Evolutionary conservation across 495 filamentous ascomycete genomes (phyloP), one percentile per base, ranked within the genome.

Genomic region (Annulohypoxylon moriforme): DNA sequence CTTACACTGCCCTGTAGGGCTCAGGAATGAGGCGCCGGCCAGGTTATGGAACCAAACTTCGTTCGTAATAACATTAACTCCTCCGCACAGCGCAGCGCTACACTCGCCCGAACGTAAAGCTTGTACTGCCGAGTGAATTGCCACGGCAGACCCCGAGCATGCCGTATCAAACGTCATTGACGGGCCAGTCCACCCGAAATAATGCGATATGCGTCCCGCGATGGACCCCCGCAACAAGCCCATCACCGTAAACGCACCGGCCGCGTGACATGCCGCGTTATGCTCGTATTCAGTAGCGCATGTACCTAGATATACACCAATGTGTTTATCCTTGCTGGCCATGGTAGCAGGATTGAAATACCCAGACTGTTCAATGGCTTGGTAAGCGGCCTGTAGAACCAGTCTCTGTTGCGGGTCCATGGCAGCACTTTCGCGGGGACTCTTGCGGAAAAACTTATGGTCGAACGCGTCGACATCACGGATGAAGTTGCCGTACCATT

Each of bases 91-190:
- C n/a, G 85, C 81, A 11, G 47, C 66, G 14, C 66, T 67, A 49
- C 80, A 84, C 34, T 86, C 83, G 5, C 81, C 81, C 46, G 34
- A 75, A 18, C 73, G 76, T 8, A 78, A 31, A 31, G 79, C 81
- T 38, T 79, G 78, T 10, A 78, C 75, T 1, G 82, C 85, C 50
- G 65, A 62, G 64, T 86, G 76, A 7, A 86, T 50, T 0, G 84
- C 82, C 6, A 84, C 74, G 3, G 85, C 67, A 34, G 80, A 83
- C 0, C 82, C 84, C 2, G 84, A 86, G 52, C 86, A 89, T 0
- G 86, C 86, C 0, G 85, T 87, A 61, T 89, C 86, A 16, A 87
- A 77, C 0, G 81, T 84, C 68, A 87, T 77, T 0, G 78, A 80
- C 0, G 85, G 85, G 0, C 86, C 85, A 20, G 58, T 61, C 58